A percentile compares a stretch with the other conserved stretches of the same genome.
phyloP scores from a whole-genome alignment of 768 basidiomycete species.

The Pulveroboletus frians region DNA sequence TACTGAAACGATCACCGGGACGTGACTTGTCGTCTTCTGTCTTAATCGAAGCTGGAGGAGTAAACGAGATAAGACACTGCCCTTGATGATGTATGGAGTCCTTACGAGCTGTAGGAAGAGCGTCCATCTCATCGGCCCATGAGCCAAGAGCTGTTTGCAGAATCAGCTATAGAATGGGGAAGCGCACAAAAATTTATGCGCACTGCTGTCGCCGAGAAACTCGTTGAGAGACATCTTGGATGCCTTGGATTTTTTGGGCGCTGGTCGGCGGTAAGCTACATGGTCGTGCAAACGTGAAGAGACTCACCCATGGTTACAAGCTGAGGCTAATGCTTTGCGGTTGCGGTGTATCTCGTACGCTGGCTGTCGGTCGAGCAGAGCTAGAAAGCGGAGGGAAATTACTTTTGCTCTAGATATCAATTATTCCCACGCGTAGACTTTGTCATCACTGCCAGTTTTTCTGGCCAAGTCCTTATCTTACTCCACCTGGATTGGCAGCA shows the following conservation, averaged over 20 bases:
- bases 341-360: constrained; percentile 5
- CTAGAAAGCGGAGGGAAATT: constrained; percentile 23
- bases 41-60: constrained; percentile 57
- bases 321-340: constrained; percentile 6
- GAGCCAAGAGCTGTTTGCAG: constrained; percentile 67
- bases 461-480: too few species aligned
- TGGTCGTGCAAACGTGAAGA: background rate
- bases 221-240: constrained; percentile 92
- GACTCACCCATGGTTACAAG: constrained; percentile 26
- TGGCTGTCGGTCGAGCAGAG: constrained; percentile 6
- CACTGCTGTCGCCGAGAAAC: constrained; percentile 85
- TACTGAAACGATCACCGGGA: constrained; percentile 49
- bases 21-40: constrained; percentile 59
- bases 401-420: constrained; percentile 11
- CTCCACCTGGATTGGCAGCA: constrained; percentile 24
- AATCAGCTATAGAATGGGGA: constrained; percentile 11
- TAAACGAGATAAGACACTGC: constrained; percentile 7
- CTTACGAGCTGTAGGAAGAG: constrained; percentile 90
- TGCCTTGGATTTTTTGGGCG: constrained; percentile 78
- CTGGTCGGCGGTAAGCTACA: constrained; percentile 35
- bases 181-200: constrained; percentile 30
- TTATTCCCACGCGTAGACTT: constrained; percentile 28
- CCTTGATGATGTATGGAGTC: constrained; percentile 15
- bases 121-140: constrained; percentile 99
- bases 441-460: constrained; percentile 6